Conservation (phyloP, 768 basidiomycete genomes). For the Fibroporia radiculosa region DNA sequence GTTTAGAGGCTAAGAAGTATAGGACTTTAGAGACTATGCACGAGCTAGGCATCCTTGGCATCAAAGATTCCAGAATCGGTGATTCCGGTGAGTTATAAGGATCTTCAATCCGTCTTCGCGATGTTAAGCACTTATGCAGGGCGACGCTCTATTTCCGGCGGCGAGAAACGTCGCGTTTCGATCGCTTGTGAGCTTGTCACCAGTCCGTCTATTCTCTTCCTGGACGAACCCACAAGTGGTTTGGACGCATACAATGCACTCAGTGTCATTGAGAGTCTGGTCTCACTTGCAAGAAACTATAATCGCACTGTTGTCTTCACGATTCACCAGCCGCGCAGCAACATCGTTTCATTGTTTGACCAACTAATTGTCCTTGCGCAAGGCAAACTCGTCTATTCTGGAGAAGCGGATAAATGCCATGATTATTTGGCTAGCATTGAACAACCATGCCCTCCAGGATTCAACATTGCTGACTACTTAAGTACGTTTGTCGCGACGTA, state of each 20-base stretch:
- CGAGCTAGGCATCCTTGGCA: slow-evolving; percentile 87
- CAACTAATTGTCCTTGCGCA: slow-evolving; percentile 79
- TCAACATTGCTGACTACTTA: slow-evolving; percentile 95
- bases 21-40: slow-evolving; percentile 94
- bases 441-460: slow-evolving; percentile 82
- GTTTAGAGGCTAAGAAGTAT: slow-evolving; percentile 88
- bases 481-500: no score
- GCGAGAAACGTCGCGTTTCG: slow-evolving; percentile 93
- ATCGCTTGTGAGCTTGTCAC: slow-evolving; percentile 99
- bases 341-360: slow-evolving; percentile 95
- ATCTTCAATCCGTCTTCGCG: background rate
- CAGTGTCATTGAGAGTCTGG: slow-evolving; percentile 88
- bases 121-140: slow-evolving; percentile 32
- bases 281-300: slow-evolving; percentile 78
- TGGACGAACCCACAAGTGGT: slow-evolving; percentile 98
- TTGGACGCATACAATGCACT: slow-evolving; percentile 93
- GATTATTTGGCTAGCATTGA: slow-evolving; percentile 76
- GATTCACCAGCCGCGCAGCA: slow-evolving; percentile 96
- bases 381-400: slow-evolving; percentile 82
- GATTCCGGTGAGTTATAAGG: slow-evolving; percentile 68
- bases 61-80: slow-evolving; percentile 86
- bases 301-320: slow-evolving; percentile 96
- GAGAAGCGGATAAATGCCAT: slow-evolving; percentile 66
- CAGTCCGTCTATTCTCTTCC: slow-evolving; percentile 89
- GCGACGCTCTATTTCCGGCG: slow-evolving; percentile 88